A percentile compares a stretch with the other conserved stretches of the same genome.
Conservation (phyloP, 2,329 filamentous ascomycete genomes). For the Aspergillus caelatus region DNA sequence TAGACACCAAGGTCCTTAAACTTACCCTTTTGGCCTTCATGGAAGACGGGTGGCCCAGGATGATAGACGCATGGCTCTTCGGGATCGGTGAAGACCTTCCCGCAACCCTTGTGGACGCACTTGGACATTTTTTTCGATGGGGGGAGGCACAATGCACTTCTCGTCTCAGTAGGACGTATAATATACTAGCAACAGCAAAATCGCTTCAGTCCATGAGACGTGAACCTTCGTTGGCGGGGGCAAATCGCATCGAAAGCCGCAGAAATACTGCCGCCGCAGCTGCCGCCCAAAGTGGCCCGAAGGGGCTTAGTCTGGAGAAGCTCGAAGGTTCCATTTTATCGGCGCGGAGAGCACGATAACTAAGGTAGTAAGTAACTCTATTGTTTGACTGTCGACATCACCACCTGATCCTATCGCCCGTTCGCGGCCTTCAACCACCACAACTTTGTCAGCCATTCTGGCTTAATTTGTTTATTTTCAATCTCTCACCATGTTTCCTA, state of each 20-base stretch:
- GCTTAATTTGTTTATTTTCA: not conserved
- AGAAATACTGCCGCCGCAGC: slow-evolving; percentile 13
- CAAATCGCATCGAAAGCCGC: slow-evolving; percentile 10
- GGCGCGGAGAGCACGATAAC: not conserved
- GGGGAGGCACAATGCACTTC: not conserved
- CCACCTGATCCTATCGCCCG: not conserved
- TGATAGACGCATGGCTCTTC: slow-evolving; percentile 89
- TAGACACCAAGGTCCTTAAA: slow-evolving; percentile 31
- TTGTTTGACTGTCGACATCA: slow-evolving; percentile 1
- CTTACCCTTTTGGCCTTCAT: slow-evolving; percentile 97
- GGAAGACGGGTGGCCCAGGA: slow-evolving; percentile 90
- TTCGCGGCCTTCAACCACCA: not conserved
- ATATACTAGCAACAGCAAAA: not conserved
- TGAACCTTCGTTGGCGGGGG: not conserved
- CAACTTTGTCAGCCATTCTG: not conserved
- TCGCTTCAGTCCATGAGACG: slow-evolving; percentile 1
- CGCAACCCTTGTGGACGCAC: slow-evolving; percentile 96
- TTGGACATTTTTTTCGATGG: slow-evolving; percentile 55
- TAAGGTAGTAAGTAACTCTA: not conserved
- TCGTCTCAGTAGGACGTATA: not conserved
- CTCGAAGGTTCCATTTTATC: slow-evolving; percentile 44
- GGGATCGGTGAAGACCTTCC: slow-evolving; percentile 79
- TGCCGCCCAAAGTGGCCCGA: slow-evolving; percentile 23
- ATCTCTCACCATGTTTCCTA: slow-evolving; percentile 32
- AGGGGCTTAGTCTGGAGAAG: slow-evolving; percentile 38